A percentile compares a stretch with the other conserved stretches of the same genome.
Conservation (phyloP, 305 asterid species). For the Fraxinus greggii region DNA sequence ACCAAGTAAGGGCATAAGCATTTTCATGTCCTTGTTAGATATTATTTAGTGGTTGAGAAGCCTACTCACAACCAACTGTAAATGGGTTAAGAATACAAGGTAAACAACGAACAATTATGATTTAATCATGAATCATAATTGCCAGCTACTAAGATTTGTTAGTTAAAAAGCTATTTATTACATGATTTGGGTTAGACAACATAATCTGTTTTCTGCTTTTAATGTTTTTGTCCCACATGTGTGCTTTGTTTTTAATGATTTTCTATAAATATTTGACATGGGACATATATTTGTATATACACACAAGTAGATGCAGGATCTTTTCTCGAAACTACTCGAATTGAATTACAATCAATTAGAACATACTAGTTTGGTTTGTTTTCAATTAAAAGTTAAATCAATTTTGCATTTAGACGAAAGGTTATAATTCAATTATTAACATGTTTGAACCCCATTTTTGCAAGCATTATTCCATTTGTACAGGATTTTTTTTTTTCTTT, state of each 20-base stretch:
- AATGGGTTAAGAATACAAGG: neutral
- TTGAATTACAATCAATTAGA: neutral
- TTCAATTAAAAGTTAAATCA: neutral
- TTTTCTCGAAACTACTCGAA: neutral
- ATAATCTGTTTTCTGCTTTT: conserved; percentile 4
- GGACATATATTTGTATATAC: neutral
- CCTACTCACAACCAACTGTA: neutral
- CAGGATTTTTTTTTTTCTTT: no score
- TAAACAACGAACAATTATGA: neutral
- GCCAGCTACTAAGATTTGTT: conserved; percentile 1
- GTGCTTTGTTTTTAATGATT: neutral
- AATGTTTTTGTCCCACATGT: neutral
- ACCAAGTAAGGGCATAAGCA: no score
- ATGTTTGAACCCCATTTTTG: no score
- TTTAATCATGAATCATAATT: neutral
- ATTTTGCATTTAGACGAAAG: neutral
- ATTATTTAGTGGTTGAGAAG: neutral
- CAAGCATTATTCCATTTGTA: no score
- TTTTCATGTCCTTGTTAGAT: no score
- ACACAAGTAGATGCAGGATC: neutral
- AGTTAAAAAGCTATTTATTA: neutral
- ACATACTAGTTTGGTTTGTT: neutral
- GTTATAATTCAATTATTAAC: neutral
- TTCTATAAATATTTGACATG: neutral
- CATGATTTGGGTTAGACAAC: conserved; percentile 1